Conservation (phyloP, 2,329 filamentous ascomycete genomes). For the Passalora sequoiae region DNA sequence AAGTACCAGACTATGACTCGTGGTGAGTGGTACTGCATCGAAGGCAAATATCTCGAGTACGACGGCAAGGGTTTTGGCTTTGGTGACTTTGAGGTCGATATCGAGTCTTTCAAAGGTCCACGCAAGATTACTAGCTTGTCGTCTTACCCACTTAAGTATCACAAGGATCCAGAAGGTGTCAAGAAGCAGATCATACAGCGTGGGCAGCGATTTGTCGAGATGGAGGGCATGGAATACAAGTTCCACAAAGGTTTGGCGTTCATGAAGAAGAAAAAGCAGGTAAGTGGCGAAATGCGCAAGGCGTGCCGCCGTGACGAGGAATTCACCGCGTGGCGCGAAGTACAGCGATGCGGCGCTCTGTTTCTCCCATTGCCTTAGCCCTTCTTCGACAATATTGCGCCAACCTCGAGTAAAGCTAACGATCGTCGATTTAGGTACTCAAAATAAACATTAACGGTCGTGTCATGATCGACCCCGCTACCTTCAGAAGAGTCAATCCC, state of each 20-base stretch:
- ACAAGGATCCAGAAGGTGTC: slow-evolving; percentile 64
- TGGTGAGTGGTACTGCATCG: slow-evolving; percentile 70
- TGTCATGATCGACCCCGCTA: slow-evolving; percentile 80
- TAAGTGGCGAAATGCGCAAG: slow-evolving; percentile 71
- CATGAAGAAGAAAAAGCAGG: slow-evolving; percentile 70
- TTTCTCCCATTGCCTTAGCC: too few species aligned
- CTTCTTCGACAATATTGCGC: too few species aligned
- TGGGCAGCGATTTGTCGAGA: slow-evolving; percentile 74
- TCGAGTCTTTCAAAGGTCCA: slow-evolving; percentile 71
- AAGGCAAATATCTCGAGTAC: slow-evolving; percentile 77
- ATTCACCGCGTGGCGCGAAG: slow-evolving; percentile 66
- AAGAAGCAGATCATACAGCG: slow-evolving; percentile 66
- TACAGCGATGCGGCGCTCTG: too few species aligned
- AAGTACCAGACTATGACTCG: slow-evolving; percentile 65
- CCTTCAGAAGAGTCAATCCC: slow-evolving; percentile 77
- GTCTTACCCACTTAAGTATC: slow-evolving; percentile 74
- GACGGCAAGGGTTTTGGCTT: slow-evolving; percentile 82
- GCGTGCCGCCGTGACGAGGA: slow-evolving; percentile 79
- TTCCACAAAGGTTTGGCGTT: slow-evolving; percentile 80
- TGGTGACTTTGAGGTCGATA: slow-evolving; percentile 63
- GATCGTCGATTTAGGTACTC: too few species aligned
- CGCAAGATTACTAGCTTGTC: slow-evolving; percentile 74
- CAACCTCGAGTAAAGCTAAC: too few species aligned
- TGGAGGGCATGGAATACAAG: slow-evolving; percentile 80
- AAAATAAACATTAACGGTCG: slow-evolving; percentile 83